Evolutionary conservation across 2,329 filamentous ascomycete genomes (phyloP).

Genomic region (Penicillium sp.): DNA sequence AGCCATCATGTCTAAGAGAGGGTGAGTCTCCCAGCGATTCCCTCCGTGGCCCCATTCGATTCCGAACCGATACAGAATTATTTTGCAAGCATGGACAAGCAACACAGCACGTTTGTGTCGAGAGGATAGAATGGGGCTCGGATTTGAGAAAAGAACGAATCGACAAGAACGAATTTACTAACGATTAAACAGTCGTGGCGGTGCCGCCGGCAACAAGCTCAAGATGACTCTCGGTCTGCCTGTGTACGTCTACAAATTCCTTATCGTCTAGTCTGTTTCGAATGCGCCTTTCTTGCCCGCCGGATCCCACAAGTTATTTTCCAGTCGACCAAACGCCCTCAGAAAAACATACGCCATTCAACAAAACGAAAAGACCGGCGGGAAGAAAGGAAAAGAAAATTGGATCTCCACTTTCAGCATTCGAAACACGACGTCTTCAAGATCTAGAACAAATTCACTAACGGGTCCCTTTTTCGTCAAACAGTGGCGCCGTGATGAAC

Average conservation of each 20-base stretch:
- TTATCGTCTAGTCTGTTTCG: constrained; percentile 11
- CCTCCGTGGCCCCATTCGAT: constrained; percentile 15
- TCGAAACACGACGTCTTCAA: constrained; percentile 19
- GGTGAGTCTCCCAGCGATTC: constrained; percentile 41
- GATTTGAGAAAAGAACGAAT: constrained; percentile 9
- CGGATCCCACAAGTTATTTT: constrained; percentile 16
- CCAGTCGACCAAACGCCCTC: constrained; percentile 8
- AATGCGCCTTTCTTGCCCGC: constrained; percentile 13
- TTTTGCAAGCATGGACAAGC: constrained; percentile 7
- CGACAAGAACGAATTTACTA: constrained; percentile 19
- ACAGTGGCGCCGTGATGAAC: constrained; percentile 98
- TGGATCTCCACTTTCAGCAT: constrained; percentile 14
- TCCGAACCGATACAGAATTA: constrained; percentile 16
- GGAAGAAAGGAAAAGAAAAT: constrained; percentile 4
- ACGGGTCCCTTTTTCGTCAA: constrained; percentile 18
- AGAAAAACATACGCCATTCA: not conserved
- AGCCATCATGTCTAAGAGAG: constrained; percentile 54
- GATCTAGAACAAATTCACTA: constrained; percentile 21
- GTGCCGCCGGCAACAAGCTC: constrained; percentile 99
- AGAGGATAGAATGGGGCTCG: constrained; percentile 8
- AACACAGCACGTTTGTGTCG: constrained; percentile 9
- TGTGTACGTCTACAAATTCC: constrained; percentile 70
- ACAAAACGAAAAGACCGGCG: constrained; percentile 5
- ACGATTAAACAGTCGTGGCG: constrained; percentile 60
- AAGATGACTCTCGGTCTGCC: constrained; percentile 99